Evolutionary conservation across 2,329 filamentous ascomycete genomes (phyloP).

Genomic region (Grosmannia huntii): DNA sequence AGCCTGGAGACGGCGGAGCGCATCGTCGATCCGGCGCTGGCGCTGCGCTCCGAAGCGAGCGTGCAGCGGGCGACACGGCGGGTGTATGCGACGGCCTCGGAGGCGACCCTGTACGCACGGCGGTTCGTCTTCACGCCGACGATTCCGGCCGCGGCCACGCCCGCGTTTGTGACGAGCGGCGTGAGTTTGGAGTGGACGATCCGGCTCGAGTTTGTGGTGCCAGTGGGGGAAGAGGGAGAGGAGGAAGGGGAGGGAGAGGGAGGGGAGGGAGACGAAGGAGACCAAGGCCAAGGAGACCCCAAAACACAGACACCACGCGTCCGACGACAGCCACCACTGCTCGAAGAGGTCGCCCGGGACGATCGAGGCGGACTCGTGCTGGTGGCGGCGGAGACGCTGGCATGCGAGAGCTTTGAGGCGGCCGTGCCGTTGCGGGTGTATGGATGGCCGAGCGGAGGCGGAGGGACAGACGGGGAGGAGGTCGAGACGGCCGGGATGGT

Average conservation of each 20-base stretch:
- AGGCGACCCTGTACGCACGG: constrained; percentile 70
- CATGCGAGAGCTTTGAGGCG: constrained; percentile 85
- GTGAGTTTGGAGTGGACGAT: constrained; percentile 82
- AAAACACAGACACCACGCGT: not conserved
- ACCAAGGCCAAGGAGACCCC: not conserved
- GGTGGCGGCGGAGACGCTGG: constrained; percentile 63
- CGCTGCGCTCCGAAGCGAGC: constrained; percentile 72
- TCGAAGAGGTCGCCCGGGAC: constrained; percentile 69
- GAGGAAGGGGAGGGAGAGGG: constrained; percentile 12
- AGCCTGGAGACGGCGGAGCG: constrained; percentile 80
- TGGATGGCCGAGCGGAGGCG: constrained; percentile 35
- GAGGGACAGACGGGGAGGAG: not conserved
- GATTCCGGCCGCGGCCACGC: constrained; percentile 72
- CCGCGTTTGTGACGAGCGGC: constrained; percentile 83
- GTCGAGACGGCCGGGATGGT: not conserved
- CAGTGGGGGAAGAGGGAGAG: constrained; percentile 24
- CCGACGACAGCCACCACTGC: constrained; percentile 29
- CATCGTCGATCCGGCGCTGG: constrained; percentile 67
- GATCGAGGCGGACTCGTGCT: constrained; percentile 62
- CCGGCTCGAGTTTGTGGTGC: constrained; percentile 83
- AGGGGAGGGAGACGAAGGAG: constrained; percentile 20
- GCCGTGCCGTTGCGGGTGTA: constrained; percentile 76
- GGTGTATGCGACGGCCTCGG: constrained; percentile 63
- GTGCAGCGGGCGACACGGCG: constrained; percentile 79
- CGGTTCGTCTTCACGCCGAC: constrained; percentile 70